Evolutionary conservation across 2,329 filamentous ascomycete species (phyloP).

Genomic region (Colletotrichum lini): DNA sequence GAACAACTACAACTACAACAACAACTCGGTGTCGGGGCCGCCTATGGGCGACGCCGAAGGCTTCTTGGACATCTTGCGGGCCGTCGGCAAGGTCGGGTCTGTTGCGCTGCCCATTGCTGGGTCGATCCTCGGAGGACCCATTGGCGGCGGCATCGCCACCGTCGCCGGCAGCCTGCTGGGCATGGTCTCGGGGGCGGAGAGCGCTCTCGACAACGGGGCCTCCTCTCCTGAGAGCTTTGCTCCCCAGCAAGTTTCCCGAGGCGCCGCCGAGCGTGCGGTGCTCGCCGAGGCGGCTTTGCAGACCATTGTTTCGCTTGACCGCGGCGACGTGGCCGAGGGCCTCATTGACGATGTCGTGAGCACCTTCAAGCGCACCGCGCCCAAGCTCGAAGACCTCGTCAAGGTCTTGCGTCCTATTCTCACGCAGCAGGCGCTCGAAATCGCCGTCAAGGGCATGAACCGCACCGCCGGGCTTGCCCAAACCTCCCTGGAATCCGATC

Average conservation of each 20-base stretch:
- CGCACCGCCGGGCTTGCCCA: background rate
- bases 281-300: slow-evolving; percentile 10
- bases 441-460: too few relatives aligned
- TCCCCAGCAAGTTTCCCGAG: background rate
- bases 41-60: background rate
- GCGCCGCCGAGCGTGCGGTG: background rate
- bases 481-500: background rate
- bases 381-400: slow-evolving; percentile 12
- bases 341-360: background rate
- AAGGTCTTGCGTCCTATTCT: background rate
- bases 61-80: slow-evolving; percentile 2
- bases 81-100: background rate
- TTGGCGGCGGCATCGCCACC: background rate
- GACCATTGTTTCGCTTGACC: slow-evolving; percentile 5
- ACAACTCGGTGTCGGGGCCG: background rate
- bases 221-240: background rate
- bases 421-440: background rate
- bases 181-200: background rate
- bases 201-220: background rate
- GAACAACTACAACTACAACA: background rate
- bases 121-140: background rate
- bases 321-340: background rate
- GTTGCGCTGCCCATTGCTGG: background rate
- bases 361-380: slow-evolving; percentile 3
- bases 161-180: slow-evolving; percentile 1